Percentiles rank a stretch among this genome's conserved stretches.
Conservation (phyloP, 2,329 filamentous ascomycete genomes). For the Ceratocystis alfenasii region DNA sequence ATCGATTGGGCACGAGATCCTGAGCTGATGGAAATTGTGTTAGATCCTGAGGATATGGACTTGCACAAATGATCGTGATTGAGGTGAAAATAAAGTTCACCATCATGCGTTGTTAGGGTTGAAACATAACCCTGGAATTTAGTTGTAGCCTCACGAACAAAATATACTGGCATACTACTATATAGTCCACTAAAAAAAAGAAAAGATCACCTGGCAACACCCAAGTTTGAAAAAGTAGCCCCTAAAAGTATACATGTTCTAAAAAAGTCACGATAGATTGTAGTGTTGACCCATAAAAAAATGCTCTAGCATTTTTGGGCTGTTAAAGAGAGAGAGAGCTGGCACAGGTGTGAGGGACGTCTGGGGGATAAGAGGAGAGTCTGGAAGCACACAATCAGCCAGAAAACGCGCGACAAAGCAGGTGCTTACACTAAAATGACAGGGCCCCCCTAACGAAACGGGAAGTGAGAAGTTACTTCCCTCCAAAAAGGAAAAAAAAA, state of each 20-base stretch:
- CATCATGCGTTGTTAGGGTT: not conserved
- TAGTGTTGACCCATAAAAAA: not conserved
- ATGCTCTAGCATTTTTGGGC: not conserved
- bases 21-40: slow-evolving; percentile 54
- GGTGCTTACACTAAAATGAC: slow-evolving; percentile 14
- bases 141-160: no score
- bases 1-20: slow-evolving; percentile 68
- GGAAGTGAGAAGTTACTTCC: not conserved
- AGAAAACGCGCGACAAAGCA: slow-evolving; percentile 19
- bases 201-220: no score
- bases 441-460: slow-evolving; percentile 8
- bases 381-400: slow-evolving; percentile 20
- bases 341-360: slow-evolving; percentile 22
- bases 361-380: slow-evolving; percentile 23
- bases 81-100: not conserved
- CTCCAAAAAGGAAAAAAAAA: not conserved
- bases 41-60: slow-evolving; percentile 46
- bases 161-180: no score
- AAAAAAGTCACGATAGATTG: not conserved
- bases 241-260: not conserved
- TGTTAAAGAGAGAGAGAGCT: slow-evolving; percentile 20
- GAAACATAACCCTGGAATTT: no score
- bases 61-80: not conserved
- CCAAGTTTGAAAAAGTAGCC: not conserved
- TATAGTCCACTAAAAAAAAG: no score